These are phyloP conservation scores for Termitomyces sp. DNA, from an alignment of 768 basidiomycete genomes.

Conservation along the genomic window DNA sequence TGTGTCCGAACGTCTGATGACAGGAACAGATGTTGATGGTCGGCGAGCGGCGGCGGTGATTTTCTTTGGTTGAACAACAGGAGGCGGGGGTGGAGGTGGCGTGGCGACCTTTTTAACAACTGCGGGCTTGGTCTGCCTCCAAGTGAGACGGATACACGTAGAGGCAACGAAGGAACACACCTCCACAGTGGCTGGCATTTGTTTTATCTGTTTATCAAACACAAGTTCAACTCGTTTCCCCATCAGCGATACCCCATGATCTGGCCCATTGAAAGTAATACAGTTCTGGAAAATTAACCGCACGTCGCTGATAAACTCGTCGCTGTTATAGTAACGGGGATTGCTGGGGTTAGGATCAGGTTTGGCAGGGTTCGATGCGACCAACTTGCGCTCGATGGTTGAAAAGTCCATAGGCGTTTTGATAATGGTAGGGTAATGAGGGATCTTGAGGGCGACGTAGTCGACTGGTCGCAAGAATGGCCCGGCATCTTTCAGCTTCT, in stretches of 20 bases:
- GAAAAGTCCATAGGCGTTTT: conserved; percentile 92
- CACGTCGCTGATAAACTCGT: conserved; percentile 83
- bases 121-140: conserved; percentile 31
- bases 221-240: conserved; percentile 78
- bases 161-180: conserved; percentile 34
- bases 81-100: conserved; percentile 43
- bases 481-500: conserved; percentile 77
- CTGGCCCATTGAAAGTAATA: conserved; percentile 87
- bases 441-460: conserved; percentile 72
- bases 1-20: conserved; percentile 75
- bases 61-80: conserved; percentile 39
- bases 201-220: conserved; percentile 86
- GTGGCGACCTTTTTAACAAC: conserved; percentile 42
- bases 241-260: conserved; percentile 73
- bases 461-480: conserved; percentile 91
- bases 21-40: conserved; percentile 75
- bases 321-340: conserved; percentile 71
- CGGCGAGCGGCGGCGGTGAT: conserved; percentile 50
- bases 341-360: conserved; percentile 65
- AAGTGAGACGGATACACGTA: background rate
- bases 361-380: conserved; percentile 72
- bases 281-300: conserved; percentile 87
- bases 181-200: conserved; percentile 73
- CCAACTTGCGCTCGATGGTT: conserved; percentile 86
- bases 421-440: conserved; percentile 85